These are phyloP conservation scores for Zalerion maritima DNA, from an alignment of 495 filamentous ascomycete genomes.

Conservation along the genomic window DNA sequence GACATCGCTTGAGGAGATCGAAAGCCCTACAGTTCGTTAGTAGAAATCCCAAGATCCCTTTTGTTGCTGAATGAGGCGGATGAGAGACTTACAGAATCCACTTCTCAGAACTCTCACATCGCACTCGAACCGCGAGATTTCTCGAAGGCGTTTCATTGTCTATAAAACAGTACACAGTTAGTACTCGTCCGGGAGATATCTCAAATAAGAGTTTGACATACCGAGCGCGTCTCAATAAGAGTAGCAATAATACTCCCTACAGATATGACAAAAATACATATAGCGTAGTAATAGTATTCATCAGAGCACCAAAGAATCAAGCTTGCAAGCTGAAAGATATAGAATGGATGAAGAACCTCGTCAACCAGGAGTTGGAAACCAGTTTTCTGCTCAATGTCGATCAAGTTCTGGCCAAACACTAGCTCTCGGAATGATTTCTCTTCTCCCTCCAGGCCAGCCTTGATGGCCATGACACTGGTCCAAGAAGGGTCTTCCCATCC, in stretches of 20 bases:
- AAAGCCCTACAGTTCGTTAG: constrained; percentile 46
- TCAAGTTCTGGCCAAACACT: constrained; percentile 77
- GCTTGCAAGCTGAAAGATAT: constrained; percentile 94
- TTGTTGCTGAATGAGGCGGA: too few species aligned
- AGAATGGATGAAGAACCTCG: constrained; percentile 95
- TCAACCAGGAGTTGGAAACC: constrained; percentile 71
- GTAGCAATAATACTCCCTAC: constrained; percentile 81
- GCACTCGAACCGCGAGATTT: constrained; percentile 89
- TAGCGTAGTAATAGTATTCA: constrained; percentile 93
- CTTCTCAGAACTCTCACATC: constrained; percentile 85
- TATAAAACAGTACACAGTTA: constrained; percentile 20
- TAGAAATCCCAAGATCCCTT: constrained; percentile 4
- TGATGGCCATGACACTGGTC: constrained; percentile 61
- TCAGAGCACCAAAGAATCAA: constrained; percentile 89
- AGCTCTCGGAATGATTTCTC: constrained; percentile 71
- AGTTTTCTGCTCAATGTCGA: constrained; percentile 84
- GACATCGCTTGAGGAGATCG: constrained; percentile 71
- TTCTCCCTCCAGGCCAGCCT: constrained; percentile 76
- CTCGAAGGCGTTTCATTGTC: constrained; percentile 82
- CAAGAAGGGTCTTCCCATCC: constrained; percentile 90
- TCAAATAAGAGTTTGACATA: constrained; percentile 24
- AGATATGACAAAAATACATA: constrained; percentile 92
- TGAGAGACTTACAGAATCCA: constrained; percentile 67
- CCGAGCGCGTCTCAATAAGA: constrained; percentile 75
- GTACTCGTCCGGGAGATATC: neutral